Evolutionary conservation across 768 basidiomycete genomes (phyloP), one percentile per base, ranked within the genome.

Genomic region (Lyophyllum semitale): DNA sequence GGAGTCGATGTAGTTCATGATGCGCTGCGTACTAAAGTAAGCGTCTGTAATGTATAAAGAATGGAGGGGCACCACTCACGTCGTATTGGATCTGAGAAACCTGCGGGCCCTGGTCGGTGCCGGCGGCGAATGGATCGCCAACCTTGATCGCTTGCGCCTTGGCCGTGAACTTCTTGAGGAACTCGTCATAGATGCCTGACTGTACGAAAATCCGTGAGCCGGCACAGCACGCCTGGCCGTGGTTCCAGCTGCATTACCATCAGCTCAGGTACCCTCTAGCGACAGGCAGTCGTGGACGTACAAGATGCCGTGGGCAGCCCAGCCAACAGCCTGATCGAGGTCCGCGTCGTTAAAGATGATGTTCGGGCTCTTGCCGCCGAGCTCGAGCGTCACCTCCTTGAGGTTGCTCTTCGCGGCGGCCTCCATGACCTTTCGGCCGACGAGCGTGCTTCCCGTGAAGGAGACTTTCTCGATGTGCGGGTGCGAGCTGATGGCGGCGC

Each of bases 191-290:
- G 61, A 95, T 84, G 3, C 76, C 73, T 45, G 81, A 79, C 63
- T 95, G 93, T 4, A 96, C 91, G 64, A 83, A 94, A 57, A 95
- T 88, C 46, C 95, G 84, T 8, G 92, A 88, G 9, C 93, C 90
- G 8, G 92, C 93, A 62, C 84, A 85, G 73, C 93, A 95, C n/a
- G 80, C 78, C 73, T 95, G 93, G 18, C 93, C 91, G 48, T 68
- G 65, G 30, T 89, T 90, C 72, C 73, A 84, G 73, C 85, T 88
- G 66, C n/a, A 37, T 12, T 15, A 37, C 15, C 35, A 6, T 13
- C 35, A 37, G 4, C 8, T 37, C 11, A n/a, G n/a, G n/a, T 17
- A 30, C 35, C 8, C 8, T 37, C 35, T n/a, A n/a, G n/a, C n/a
- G n/a, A n/a, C n/a, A n/a, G n/a, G n/a, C n/a, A n/a, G n/a, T n/a